phyloP scores from a whole-genome alignment of 2,329 filamentous ascomycete genomes.

The Spiromastix sp. region DNA sequence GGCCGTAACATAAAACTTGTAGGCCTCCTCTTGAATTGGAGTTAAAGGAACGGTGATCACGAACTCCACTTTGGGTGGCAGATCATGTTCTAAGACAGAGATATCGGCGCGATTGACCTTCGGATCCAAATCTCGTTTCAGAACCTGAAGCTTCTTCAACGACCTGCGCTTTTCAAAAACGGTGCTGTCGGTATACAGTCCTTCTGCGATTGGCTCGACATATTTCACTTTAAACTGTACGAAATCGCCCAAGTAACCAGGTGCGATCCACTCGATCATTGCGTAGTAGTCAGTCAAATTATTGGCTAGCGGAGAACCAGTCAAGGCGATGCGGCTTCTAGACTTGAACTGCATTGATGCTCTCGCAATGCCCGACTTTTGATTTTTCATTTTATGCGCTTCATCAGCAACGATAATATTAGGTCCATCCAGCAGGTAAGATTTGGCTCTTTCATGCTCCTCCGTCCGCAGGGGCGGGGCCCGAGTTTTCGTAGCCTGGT shows the following conservation, averaged over 20 bases:
- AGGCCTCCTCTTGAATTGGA: constrained; percentile 51
- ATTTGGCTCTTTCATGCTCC: constrained; percentile 30
- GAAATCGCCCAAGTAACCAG: constrained; percentile 60
- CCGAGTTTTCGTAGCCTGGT: constrained; percentile 20
- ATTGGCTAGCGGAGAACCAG: constrained; percentile 78
- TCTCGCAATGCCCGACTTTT: constrained; percentile 40
- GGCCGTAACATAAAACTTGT: constrained; percentile 43
- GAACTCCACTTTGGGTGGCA: constrained; percentile 73
- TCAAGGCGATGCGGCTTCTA: constrained; percentile 66
- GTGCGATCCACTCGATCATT: constrained; percentile 83
- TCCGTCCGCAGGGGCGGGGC: constrained; percentile 21
- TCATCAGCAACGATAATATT: constrained; percentile 77
- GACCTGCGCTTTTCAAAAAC: constrained; percentile 45
- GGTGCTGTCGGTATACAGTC: constrained; percentile 57
- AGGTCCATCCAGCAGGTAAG: constrained; percentile 49
- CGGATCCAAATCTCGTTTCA: constrained; percentile 62
- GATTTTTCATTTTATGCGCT: constrained; percentile 69
- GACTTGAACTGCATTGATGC: constrained; percentile 54
- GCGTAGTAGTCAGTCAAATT: constrained; percentile 72
- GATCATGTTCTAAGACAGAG: constrained; percentile 51
- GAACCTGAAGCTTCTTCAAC: constrained; percentile 55
- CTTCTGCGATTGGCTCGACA: constrained; percentile 60
- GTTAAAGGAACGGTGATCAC: constrained; percentile 66
- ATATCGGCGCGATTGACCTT: constrained; percentile 72
- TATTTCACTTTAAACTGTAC: constrained; percentile 62